Conservation (phyloP, 306 rosid species). For the Acmispon strigosus region DNA sequence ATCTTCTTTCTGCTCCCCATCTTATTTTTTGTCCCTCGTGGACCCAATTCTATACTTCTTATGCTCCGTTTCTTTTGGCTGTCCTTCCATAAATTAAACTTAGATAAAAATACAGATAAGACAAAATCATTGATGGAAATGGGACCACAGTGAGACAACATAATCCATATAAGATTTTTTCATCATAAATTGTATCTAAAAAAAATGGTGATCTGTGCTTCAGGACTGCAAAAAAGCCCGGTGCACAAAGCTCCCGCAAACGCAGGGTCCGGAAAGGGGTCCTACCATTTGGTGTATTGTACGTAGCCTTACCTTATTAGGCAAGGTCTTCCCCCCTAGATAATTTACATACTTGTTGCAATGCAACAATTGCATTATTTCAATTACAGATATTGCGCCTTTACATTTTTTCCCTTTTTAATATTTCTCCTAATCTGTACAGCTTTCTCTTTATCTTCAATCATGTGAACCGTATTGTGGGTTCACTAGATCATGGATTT, state of each 20-base stretch:
- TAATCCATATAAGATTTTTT: not conserved
- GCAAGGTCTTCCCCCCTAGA: not conserved
- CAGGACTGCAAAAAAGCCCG: no score
- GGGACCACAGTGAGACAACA: not conserved
- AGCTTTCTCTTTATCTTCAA: slow-evolving; percentile 55
- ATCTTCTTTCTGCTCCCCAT: not conserved
- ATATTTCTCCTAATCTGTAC: not conserved
- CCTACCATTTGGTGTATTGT: no score
- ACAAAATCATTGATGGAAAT: not conserved
- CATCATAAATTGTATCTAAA: not conserved
- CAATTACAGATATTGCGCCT: not conserved
- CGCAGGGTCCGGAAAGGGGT: no score
- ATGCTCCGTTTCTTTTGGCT: not conserved
- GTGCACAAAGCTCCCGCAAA: no score
- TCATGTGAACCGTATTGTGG: slow-evolving; percentile 88
- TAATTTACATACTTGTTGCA: not conserved
- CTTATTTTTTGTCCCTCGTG: not conserved
- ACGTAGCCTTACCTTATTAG: no score
- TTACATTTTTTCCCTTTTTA: not conserved
- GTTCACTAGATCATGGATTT: slow-evolving; percentile 89
- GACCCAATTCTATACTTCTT: not conserved
- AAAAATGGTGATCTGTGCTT: not conserved
- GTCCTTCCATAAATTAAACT: not conserved
- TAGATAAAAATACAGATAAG: slow-evolving; percentile 9
- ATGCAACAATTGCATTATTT: not conserved